Percentiles rank a stretch among this genome's conserved stretches.
Conservation (phyloP, 108 stramenopile species). For the Licmophora abbreviata region DNA sequence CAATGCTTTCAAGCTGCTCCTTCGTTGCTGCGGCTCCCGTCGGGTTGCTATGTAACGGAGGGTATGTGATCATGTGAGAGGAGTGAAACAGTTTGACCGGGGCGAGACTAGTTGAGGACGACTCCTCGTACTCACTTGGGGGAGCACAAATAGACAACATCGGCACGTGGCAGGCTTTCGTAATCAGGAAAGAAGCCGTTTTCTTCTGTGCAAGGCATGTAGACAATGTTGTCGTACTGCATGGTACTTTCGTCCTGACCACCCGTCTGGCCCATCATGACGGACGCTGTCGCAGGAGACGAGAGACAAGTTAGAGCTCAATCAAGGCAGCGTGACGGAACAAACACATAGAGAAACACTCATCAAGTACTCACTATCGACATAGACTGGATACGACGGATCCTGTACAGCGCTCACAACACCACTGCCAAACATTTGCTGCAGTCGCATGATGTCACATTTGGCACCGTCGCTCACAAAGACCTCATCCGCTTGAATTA, state of each 20-base stretch:
- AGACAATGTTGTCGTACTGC: slow-evolving; percentile 95
- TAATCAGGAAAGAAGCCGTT: slow-evolving; percentile 96
- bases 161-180: slow-evolving; percentile 74
- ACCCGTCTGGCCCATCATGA: slow-evolving; percentile 96
- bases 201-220: slow-evolving; percentile 92
- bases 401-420: slow-evolving; percentile 93
- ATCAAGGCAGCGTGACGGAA: background rate
- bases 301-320: slow-evolving; percentile 15
- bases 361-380: slow-evolving; percentile 40
- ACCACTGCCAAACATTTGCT: slow-evolving; percentile 92
- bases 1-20: slow-evolving; percentile 83
- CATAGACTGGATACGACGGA: slow-evolving; percentile 96
- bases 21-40: slow-evolving; percentile 92
- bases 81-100: background rate
- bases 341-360: background rate
- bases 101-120: background rate
- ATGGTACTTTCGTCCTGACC: slow-evolving; percentile 66
- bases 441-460: slow-evolving; percentile 94
- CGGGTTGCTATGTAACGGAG: slow-evolving; percentile 68
- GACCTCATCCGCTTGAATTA: slow-evolving; percentile 89
- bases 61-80: background rate
- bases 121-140: slow-evolving; percentile 64
- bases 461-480: slow-evolving; percentile 98
- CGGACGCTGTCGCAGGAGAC: slow-evolving; percentile 74
- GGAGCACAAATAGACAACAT: slow-evolving; percentile 93